phyloP scores from a whole-genome alignment of 768 basidiomycete species.

The Collybia sp. region DNA sequence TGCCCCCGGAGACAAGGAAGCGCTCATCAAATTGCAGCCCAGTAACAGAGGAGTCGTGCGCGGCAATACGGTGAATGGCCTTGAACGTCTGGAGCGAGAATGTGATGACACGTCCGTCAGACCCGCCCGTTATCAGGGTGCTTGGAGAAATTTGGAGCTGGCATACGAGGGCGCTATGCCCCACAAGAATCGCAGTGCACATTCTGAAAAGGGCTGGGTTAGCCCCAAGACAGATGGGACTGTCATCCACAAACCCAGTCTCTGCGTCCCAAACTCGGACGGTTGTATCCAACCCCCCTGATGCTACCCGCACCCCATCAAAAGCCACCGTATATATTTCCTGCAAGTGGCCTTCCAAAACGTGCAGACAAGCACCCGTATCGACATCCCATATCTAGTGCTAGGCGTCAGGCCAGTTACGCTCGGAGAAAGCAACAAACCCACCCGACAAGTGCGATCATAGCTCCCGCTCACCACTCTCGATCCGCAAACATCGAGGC shows the following conservation, averaged over 20 bases:
- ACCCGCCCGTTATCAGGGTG: constrained; percentile 76
- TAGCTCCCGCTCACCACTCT: constrained; percentile 90
- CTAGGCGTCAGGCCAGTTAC: constrained; percentile 4
- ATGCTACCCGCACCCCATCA: constrained; percentile 76
- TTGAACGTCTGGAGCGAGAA: constrained; percentile 34
- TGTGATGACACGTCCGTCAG: constrained; percentile 70
- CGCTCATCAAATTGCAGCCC: constrained; percentile 81
- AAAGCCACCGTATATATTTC: constrained; percentile 92
- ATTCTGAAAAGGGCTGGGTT: constrained; percentile 4
- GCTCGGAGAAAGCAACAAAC: constrained; percentile 13
- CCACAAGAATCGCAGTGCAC: constrained; percentile 82
- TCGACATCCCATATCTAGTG: constrained; percentile 84
- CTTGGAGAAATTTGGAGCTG: constrained; percentile 75
- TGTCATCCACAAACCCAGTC: constrained; percentile 53
- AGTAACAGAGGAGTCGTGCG: constrained; percentile 86
- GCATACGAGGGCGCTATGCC: constrained; percentile 90
- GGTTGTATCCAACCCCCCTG: constrained; percentile 91
- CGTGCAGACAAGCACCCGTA: constrained; percentile 80
- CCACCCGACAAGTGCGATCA: constrained; percentile 79
- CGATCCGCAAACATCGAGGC: constrained; percentile 83
- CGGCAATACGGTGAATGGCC: constrained; percentile 64
- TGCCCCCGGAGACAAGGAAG: constrained; percentile 81
- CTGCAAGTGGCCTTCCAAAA: constrained; percentile 78
- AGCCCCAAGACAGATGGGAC: neutral
- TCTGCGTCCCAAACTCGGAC: constrained; percentile 87